Percentiles rank a stretch among this genome's conserved stretches.
These are phyloP conservation scores for Hemisphaericaspora xylanilytica DNA, from an alignment of 1,139 yeast genomes.

Conservation along the genomic window DNA sequence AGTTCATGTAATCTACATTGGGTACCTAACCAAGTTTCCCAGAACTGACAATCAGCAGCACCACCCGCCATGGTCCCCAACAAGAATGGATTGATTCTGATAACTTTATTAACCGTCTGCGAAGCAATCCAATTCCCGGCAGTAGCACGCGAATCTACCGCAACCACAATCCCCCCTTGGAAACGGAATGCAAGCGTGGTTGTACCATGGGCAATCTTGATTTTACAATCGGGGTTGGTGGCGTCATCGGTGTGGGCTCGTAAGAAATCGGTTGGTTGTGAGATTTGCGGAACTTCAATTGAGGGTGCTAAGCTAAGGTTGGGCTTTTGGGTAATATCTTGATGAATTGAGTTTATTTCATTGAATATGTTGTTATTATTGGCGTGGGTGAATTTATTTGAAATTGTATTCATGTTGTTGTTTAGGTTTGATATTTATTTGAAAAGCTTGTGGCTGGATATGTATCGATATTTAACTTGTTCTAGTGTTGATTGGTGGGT, in stretches of 20 bases:
- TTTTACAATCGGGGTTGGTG: slow-evolving; percentile 86
- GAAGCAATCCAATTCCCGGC: slow-evolving; percentile 99
- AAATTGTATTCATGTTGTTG: slow-evolving; percentile 48
- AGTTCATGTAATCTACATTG: slow-evolving; percentile 95
- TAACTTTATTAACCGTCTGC: slow-evolving; percentile 95
- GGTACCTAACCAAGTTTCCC: slow-evolving; percentile 99
- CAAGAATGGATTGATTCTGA: slow-evolving; percentile 90
- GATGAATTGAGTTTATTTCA: slow-evolving; percentile 30
- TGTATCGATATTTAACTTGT: neutral
- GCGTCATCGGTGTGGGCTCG: slow-evolving; percentile 98
- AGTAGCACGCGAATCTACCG: slow-evolving; percentile 98
- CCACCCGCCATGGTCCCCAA: slow-evolving; percentile 99
- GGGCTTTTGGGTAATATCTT: slow-evolving; percentile 22
- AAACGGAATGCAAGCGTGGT: slow-evolving; percentile 96
- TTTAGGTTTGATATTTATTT: neutral
- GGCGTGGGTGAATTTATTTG: slow-evolving; percentile 37
- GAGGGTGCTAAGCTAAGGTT: slow-evolving; percentile 56
- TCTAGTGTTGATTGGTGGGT: too few relatives aligned
- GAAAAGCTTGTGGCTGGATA: neutral
- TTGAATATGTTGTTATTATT: slow-evolving; percentile 27
- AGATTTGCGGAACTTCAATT: slow-evolving; percentile 75
- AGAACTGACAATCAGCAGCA: slow-evolving; percentile 98
- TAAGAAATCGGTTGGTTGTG: slow-evolving; percentile 89
- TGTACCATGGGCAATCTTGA: slow-evolving; percentile 97
- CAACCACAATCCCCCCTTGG: slow-evolving; percentile 93